Evolutionary conservation across 2,329 filamentous ascomycete genomes (phyloP).

Genomic region (Alternaria conjuncta): DNA sequence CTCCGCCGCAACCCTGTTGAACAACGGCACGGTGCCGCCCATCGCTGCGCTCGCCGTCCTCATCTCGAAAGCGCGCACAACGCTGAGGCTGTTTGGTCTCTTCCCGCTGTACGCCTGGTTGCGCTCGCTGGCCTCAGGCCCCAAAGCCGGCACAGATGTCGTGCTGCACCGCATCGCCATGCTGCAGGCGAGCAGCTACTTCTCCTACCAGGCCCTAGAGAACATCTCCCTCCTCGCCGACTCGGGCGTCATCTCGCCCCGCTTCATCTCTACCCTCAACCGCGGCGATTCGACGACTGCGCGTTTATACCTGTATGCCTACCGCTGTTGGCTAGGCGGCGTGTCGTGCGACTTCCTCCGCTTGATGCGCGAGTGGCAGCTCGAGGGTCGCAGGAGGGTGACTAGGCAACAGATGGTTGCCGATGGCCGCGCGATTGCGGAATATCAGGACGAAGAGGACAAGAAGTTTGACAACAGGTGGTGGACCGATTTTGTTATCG

Average conservation of each 20-base stretch:
- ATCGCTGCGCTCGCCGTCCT: conserved; percentile 47
- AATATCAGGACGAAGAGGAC: conserved; percentile 49
- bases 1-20: conserved; percentile 33
- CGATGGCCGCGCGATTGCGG: conserved; percentile 35
- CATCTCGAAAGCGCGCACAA: conserved; percentile 52
- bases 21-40: conserved; percentile 38
- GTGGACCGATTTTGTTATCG: conserved; percentile 53
- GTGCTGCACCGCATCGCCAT: conserved; percentile 52
- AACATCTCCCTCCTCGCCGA: conserved; percentile 54
- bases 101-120: conserved; percentile 55
- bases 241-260: conserved; percentile 46
- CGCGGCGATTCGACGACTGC: conserved; percentile 44
- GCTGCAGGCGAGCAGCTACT: conserved; percentile 52
- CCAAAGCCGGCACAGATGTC: conserved; percentile 50
- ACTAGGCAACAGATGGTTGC: conserved; percentile 35
- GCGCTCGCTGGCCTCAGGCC: conserved; percentile 49
- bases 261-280: conserved; percentile 46
- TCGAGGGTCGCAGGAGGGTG: conserved; percentile 45
- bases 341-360: conserved; percentile 54
- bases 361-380: conserved; percentile 51
- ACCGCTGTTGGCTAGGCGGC: conserved; percentile 53
- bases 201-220: conserved; percentile 53
- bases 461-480: conserved; percentile 47
- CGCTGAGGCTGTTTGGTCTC: conserved; percentile 52
- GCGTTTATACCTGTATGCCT: conserved; percentile 50